Base-by-base conservation (phyloP, 495 filamentous ascomycete species). In the Astrothelium subdiscretum region DNA sequence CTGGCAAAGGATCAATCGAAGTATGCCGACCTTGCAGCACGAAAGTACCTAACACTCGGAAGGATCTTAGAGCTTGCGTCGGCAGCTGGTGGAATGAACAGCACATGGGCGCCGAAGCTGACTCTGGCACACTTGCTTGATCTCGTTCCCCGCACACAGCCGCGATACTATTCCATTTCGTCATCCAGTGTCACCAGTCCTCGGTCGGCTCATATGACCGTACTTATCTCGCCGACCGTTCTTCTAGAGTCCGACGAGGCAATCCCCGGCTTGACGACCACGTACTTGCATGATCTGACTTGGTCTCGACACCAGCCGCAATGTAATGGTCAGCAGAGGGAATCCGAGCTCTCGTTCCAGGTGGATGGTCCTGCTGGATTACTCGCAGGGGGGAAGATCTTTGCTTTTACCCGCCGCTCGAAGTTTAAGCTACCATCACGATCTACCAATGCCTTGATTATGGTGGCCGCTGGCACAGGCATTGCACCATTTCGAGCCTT, bases 161-260 rank as follows among this genome's bases (percentile, higher is more conserved):
- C 79, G 1, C 77, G 80, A 32, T 79, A 77, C 69, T 83, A 83
- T 69, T 81, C 79, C 59, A 83, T 83, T 66, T 80, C 80, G 18
- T 81, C 79, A 8, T 78, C 75, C 31, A 76, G 74, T 15, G 69
- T 79, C 8, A 68, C 81, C 42, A 69, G 73, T 8, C 75, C 78
- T 0, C 74, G 76, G 18, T n/a, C n/a, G n/a, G n/a, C n/a, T n/a
- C n/a, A n/a, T n/a, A n/a, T n/a, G n/a, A n/a, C n/a, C n/a, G n/a
- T n/a, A n/a, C 68, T 72, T 38, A 67, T 74, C 24, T 69, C 76
- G 5, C 75, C 81, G 58, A 81, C 80, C 0, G 76, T 73, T 8
- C 69, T 78, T 24, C 76, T 79, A 20, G 69, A 69, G 43, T 22
- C 69, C 22, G 59, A 62, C 20, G 64, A 75, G 24, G 66, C 68